These are phyloP conservation scores for Melastoma candidum DNA, from an alignment of 441 rosid species.

Conservation along the genomic window DNA sequence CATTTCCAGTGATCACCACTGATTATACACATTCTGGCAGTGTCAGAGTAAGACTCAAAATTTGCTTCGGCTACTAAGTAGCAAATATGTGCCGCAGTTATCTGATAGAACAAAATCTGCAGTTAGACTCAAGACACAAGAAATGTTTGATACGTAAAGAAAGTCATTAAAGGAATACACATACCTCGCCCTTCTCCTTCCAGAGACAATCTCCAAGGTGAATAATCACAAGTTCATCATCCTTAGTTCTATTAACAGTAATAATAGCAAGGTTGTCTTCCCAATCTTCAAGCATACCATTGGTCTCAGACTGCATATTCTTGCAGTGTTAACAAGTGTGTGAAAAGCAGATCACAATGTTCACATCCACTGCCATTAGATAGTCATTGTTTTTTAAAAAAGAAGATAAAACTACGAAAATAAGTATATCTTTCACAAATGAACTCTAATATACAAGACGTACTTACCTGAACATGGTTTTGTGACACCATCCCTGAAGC, in stretches of 20 bases:
- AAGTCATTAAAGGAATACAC: slow-evolving; percentile 10
- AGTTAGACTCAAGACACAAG: slow-evolving; percentile 14
- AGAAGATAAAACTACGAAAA: too few relatives aligned
- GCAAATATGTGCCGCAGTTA: slow-evolving; percentile 90
- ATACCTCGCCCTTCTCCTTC: slow-evolving; percentile 97
- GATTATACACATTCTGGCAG: slow-evolving; percentile 84
- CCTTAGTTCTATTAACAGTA: slow-evolving; percentile 93
- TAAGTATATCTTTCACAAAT: too few relatives aligned
- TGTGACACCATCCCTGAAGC: slow-evolving; percentile 31
- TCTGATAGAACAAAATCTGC: slow-evolving; percentile 33
- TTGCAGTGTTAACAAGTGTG: slow-evolving; percentile 2
- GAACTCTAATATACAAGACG: too few relatives aligned
- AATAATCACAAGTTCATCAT: slow-evolving; percentile 87
- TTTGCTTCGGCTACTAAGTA: slow-evolving; percentile 90
- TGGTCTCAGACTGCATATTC: slow-evolving; percentile 45
- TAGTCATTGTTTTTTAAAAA: too few relatives aligned
- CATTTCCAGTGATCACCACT: slow-evolving; percentile 95
- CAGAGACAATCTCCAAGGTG: slow-evolving; percentile 98
- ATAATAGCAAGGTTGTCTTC: slow-evolving; percentile 96
- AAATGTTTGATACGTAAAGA: slow-evolving; percentile 3
- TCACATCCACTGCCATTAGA: too few relatives aligned
- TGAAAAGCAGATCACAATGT: too few relatives aligned
- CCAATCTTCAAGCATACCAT: slow-evolving; percentile 93
- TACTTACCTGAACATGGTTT: slow-evolving; percentile 51
- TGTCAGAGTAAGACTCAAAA: slow-evolving; percentile 89